Conservation (phyloP, 345 rosid species). For the Psidium guajava region DNA sequence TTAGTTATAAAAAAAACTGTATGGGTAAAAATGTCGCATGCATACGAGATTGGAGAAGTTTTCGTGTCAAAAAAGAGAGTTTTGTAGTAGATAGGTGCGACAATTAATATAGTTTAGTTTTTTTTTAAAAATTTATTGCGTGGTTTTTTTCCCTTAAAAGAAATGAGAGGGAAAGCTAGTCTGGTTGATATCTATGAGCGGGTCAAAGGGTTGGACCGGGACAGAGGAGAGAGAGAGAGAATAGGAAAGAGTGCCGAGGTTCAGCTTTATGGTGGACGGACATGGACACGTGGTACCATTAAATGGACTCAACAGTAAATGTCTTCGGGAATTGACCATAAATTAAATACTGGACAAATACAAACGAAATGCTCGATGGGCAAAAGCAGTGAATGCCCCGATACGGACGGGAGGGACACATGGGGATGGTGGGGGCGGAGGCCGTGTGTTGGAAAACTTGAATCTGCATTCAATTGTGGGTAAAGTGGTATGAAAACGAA, state of each 20-base stretch:
- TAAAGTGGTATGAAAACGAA: not conserved
- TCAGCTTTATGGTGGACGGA: not conserved
- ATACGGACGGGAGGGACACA: not conserved
- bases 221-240: no score
- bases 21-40: no score
- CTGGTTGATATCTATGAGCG: not conserved
- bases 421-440: not conserved
- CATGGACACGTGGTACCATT: not conserved
- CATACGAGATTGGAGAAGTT: no score
- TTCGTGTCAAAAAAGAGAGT: no score
- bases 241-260: not conserved
- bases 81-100: no score
- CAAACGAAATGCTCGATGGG: not conserved
- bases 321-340: not conserved
- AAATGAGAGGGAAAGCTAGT: not conserved
- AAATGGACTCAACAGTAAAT: not conserved
- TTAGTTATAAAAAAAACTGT: no score
- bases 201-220: not conserved
- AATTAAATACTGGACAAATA: not conserved
- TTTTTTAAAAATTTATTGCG: no score
- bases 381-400: not conserved
- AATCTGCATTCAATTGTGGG: not conserved
- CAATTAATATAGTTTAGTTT: no score
- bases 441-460: not conserved
- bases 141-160: no score